Percentiles rank a stretch among this genome's conserved stretches.
Conservation (phyloP, 441 rosid species). For the Theobroma grandiflorum region DNA sequence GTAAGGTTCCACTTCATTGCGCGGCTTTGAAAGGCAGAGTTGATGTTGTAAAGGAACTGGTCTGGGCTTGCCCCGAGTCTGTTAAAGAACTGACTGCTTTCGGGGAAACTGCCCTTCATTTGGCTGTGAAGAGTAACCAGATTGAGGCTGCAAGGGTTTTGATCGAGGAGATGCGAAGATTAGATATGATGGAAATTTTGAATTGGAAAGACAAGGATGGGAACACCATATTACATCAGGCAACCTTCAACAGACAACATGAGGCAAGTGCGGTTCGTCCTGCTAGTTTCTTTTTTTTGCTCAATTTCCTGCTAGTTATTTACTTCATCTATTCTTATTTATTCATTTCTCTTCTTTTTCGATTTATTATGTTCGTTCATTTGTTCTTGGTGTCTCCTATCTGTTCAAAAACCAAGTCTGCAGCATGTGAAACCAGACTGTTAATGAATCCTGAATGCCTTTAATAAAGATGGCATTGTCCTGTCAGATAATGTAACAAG, state of each 20-base stretch:
- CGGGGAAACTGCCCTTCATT: constrained; percentile 33
- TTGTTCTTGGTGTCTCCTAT: not conserved
- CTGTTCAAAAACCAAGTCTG: not conserved
- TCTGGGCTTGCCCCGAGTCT: constrained; percentile 20
- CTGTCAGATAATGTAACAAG: not conserved
- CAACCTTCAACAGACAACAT: constrained; percentile 24
- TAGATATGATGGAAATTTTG: constrained; percentile 20
- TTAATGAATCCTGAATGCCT: not conserved
- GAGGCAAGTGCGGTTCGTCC: constrained; percentile 13
- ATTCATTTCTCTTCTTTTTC: not conserved
- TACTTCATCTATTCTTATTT: not conserved
- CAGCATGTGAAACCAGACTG: not conserved
- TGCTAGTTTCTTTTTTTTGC: too few species aligned
- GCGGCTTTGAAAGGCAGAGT: constrained; percentile 29
- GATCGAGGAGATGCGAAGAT: not conserved
- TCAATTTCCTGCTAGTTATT: not conserved
- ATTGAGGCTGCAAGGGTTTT: not conserved
- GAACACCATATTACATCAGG: constrained; percentile 26
- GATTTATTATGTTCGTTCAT: not conserved
- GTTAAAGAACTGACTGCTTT: not conserved
- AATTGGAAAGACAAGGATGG: constrained; percentile 17
- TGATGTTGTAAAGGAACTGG: constrained; percentile 2
- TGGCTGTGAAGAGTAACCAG: constrained; percentile 24
- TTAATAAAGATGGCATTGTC: not conserved
- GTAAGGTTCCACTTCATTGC: constrained; percentile 15